Evolutionary conservation across 106 monocot species (phyloP).

Genomic region (Hemerocallis citrina): DNA sequence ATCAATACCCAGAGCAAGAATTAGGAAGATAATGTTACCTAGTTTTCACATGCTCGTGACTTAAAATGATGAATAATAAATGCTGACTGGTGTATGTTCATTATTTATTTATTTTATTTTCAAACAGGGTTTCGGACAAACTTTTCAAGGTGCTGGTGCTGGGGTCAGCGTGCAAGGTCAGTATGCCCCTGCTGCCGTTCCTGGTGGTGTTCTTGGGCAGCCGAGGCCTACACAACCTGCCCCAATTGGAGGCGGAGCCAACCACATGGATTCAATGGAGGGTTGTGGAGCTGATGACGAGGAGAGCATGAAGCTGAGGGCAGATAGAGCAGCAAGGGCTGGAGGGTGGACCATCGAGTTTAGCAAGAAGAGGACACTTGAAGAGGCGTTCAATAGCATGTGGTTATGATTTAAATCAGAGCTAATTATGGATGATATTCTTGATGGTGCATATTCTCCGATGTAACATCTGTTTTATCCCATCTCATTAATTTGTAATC

Average conservation of each 20-base stretch:
- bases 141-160: constrained; percentile 19
- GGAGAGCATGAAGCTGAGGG: constrained; percentile 44
- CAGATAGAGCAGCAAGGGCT: constrained; percentile 58
- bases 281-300: constrained; percentile 48
- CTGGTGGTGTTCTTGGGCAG: constrained; percentile 43
- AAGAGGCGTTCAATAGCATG: constrained; percentile 84
- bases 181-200: constrained; percentile 62
- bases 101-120: too few species aligned
- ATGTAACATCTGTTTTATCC: too few species aligned
- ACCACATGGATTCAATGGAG: constrained; percentile 25
- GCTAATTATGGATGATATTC: too few species aligned
- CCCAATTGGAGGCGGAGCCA: constrained; percentile 32
- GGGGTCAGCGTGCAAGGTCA: constrained; percentile 39
- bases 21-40: too few species aligned
- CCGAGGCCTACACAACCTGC: constrained; percentile 73
- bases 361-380: constrained; percentile 62
- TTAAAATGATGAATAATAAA: too few species aligned
- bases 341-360: constrained; percentile 81
- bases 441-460: too few species aligned
- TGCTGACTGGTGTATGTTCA: too few species aligned
- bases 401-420: too few species aligned
- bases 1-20: too few species aligned
- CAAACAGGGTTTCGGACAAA: constrained; percentile 1
- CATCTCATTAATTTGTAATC: too few species aligned
- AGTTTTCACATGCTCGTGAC: too few species aligned